A percentile compares a stretch with the other conserved stretches of the same genome.
Conservation (phyloP, 176 grass and related monocot genomes). For the Tillandsia fasciculata region DNA sequence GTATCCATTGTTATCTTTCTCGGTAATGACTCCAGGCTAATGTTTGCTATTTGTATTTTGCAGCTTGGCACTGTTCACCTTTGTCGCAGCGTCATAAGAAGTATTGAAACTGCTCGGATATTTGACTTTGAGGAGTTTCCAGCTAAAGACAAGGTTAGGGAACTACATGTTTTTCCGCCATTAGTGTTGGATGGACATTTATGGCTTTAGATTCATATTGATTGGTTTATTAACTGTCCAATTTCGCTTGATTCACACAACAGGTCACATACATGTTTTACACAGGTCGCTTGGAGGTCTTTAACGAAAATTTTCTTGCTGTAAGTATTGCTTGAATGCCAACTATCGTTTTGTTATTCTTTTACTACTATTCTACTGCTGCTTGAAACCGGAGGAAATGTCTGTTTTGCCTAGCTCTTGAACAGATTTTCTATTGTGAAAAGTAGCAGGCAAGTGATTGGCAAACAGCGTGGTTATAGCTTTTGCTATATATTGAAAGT, state of each 20-base stretch:
- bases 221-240: neutral
- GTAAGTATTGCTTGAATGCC: conserved; percentile 39
- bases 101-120: conserved; percentile 89
- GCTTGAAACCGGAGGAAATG: neutral
- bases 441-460: no score
- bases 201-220: neutral
- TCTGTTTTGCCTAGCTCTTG: neutral
- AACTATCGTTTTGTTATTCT: neutral
- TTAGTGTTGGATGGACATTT: neutral
- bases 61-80: conserved; percentile 98
- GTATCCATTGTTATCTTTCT: no score
- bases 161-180: neutral
- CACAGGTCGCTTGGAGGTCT: conserved; percentile 79
- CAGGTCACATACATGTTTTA: conserved; percentile 99
- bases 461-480: no score
- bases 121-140: conserved; percentile 98
- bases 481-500: neutral
- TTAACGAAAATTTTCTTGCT: conserved; percentile 85
- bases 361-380: neutral
- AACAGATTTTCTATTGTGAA: no score
- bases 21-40: neutral
- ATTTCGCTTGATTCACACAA: conserved; percentile 14
- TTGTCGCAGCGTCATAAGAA: conserved; percentile 89
- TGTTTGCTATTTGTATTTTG: conserved; percentile 32
- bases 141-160: conserved; percentile 70